Evolutionary conservation across 73 alveolate species (phyloP).

Genomic region (Tetrahymena thermophila): DNA sequence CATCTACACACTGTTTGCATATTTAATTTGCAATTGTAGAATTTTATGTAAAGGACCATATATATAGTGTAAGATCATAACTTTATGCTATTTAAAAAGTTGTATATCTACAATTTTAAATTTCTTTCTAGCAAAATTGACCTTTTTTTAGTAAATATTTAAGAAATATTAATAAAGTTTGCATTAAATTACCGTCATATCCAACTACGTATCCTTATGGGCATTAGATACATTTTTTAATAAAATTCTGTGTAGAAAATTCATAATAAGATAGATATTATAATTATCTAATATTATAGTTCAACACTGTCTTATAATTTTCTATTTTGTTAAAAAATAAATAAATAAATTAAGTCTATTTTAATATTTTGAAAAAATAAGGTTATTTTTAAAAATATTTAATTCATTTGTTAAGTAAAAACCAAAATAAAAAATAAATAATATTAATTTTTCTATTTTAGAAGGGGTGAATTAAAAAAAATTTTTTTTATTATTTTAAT

Average conservation of each 20-base stretch:
- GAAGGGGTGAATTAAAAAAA: too few relatives aligned
- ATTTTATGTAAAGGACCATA: neutral
- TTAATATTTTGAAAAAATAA: too few relatives aligned
- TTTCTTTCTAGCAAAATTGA: neutral
- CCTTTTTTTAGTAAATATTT: neutral
- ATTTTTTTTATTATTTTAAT: too few relatives aligned
- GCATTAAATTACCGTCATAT: neutral
- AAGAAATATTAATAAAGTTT: neutral
- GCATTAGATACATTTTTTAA: neutral
- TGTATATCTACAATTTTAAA: neutral
- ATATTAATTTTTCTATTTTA: too few relatives aligned
- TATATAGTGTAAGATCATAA: neutral
- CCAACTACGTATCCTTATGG: neutral
- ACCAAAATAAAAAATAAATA: too few relatives aligned
- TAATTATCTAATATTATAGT: neutral
- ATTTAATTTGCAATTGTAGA: neutral
- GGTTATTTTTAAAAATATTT: too few relatives aligned
- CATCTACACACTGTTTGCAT: neutral
- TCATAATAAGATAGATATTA: neutral
- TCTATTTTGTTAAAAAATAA: neutral
- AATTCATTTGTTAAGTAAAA: too few relatives aligned
- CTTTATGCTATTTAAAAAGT: neutral
- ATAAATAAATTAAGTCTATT: too few relatives aligned
- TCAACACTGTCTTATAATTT: neutral
- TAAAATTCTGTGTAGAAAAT: neutral